A percentile compares a stretch with the other conserved stretches of the same genome.
Evolutionary conservation across 1,284 basidiomycete genomes (phyloP).

Genomic region (Naganishia sp.): DNA sequence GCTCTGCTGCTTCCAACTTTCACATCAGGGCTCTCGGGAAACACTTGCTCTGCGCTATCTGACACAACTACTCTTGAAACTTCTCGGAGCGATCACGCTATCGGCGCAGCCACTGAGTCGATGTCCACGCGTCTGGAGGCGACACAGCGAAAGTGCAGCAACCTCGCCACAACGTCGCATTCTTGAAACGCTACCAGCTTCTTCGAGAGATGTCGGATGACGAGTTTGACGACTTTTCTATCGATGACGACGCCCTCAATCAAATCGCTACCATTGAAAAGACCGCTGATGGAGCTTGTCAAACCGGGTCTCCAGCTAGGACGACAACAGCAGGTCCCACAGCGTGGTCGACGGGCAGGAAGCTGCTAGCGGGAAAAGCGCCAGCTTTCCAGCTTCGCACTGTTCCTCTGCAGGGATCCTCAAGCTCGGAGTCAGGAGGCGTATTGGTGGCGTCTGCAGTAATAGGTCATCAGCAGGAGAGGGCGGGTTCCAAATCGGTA

Average conservation of each 20-base stretch:
- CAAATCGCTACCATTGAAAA: conserved; percentile 24
- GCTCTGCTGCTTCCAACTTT: no score
- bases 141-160: not conserved
- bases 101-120: no score
- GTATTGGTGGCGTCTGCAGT: not conserved
- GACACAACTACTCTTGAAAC: not conserved
- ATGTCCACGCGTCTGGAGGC: no score
- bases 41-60: no score
- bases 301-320: not conserved
- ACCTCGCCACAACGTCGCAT: not conserved
- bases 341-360: not conserved
- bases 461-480: not conserved
- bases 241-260: conserved; percentile 10
- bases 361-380: conserved; percentile 8
- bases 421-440: conserved; percentile 18
- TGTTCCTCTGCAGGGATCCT: conserved; percentile 1
- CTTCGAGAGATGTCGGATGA: conserved; percentile 12
- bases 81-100: no score
- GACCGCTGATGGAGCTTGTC: not conserved
- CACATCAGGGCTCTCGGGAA: no score
- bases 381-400: conserved; percentile 3
- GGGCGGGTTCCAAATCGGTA: not conserved
- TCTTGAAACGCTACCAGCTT: not conserved
- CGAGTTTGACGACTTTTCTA: conserved; percentile 26
- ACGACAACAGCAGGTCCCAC: not conserved